Base-by-base conservation (phyloP, 2,329 filamentous ascomycete genomes). In the Leptographium galeiforme region DNA sequence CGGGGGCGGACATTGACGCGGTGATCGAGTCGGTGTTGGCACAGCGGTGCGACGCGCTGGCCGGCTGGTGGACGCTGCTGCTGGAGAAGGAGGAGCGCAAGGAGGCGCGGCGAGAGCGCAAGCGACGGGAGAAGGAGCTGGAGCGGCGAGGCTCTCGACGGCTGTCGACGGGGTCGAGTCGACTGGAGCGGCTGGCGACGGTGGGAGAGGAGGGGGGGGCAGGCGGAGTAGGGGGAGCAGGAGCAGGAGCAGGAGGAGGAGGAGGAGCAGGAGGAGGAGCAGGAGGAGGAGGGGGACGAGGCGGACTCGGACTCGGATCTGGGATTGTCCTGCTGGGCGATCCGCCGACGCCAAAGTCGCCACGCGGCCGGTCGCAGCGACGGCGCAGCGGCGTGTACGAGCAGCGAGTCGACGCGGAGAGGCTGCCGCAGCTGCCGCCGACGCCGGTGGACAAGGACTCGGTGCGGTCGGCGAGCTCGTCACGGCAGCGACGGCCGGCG, bases 81-180 rank as follows among this genome's bases (percentile, higher is more conserved):
- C 81, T 97, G 11, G 93, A 97, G 63, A 98, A 97, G 66, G 93
- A 98, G 64, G 81, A 89, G 64, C 81, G 89, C 10, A 98, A 98
- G 67, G 84, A 90, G 58, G 77, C 72, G 57, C 77, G 89, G 56
- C 76, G 84, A 57, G 89, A 96, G 62, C 79, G 82, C 52, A 96
- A 91, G 64, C 80, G 91, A 10, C 89, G 79, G 63, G 90, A 97
- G 64, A 83, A 81, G 61, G 90, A 98, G 62, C 76, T 78, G 1
- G 89, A 97, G 62, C 82, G 81, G 54, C 85, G 89, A 65, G 87
- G 82, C 57, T 74, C 93, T 34, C 78, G 89, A 51, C 81, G 91
- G 43, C 73, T 97, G 47, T 97, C 93, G 57, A 88, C 87, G 54
- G 89, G 91, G 7, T 96, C 90, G 55, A 91, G 87, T 65, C 83